Base-by-base conservation (phyloP, 2,329 filamentous ascomycete species). In the Botrytis hyacinthi region DNA sequence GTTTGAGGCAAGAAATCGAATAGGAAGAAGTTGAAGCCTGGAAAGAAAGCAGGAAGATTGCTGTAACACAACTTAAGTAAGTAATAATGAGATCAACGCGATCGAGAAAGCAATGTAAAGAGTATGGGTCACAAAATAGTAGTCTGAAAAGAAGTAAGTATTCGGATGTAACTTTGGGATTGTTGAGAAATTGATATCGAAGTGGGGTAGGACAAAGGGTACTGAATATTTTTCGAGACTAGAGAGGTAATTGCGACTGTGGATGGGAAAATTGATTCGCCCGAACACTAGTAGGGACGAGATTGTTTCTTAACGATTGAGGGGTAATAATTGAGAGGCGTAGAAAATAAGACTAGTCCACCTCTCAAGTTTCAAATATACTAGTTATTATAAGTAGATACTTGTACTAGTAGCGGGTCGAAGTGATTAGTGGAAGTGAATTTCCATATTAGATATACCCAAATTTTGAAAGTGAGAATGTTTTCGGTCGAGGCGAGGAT, bases 261-360 rank as follows among this genome's bases (percentile, higher is more conserved):
- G 32, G n/a, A 69, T 69, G 48, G 37, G 10, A 69, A 18, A 29
- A 57, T 32, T 26, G 1, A 32, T 42, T 69, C n/a, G 35, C 22
- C 48, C 48, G 37, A 57, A 69, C 18, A 57, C n/a, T 57, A 32
- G 35, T 57, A 26, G 22, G 66, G 66, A 69, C 66, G 48, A 59
- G 20, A 42, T 26, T 57, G 7, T 32, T 20, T 68, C 37, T 48
- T 18, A 32, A 68, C 10, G 37, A 57, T 57, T 32, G 37, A 57
- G 5, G 37, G 6, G 26, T 12, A 68, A 16, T 16, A 32, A 16
- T 42, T 16, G 10, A 40, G 29, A 57, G 54, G 32, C 3, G 40
- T 42, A 10, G 6, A 22, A 16, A 42, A 68, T 68, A 29, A 44
- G 42, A 57, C 1, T 3, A 32, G 48, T 12, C 48, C 1, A 16